These are phyloP conservation scores for Dioscorea zingiberensis DNA, from an alignment of 106 monocot genomes.

Conservation along the genomic window DNA sequence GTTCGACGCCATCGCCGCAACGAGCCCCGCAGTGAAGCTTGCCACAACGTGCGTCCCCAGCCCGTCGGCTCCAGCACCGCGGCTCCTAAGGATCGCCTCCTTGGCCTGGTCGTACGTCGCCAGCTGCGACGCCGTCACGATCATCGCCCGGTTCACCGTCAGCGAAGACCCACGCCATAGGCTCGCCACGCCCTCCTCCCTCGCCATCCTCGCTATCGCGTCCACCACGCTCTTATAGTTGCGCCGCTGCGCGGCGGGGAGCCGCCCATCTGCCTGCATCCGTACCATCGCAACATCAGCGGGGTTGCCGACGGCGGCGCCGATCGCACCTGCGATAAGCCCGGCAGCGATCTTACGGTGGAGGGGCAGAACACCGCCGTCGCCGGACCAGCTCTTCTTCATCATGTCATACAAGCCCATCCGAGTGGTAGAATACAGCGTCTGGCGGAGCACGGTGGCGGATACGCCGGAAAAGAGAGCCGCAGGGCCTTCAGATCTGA, in stretches of 20 bases:
- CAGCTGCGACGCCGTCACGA: constrained; percentile 54
- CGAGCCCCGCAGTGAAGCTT: constrained; percentile 51
- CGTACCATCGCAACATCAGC: constrained; percentile 73
- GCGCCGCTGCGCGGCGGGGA: constrained; percentile 49
- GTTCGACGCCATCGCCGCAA: constrained; percentile 45
- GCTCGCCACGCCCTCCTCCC: constrained; percentile 32
- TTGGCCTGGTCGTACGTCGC: constrained; percentile 68
- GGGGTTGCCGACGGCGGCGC: constrained; percentile 58
- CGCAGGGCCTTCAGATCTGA: constrained; percentile 43
- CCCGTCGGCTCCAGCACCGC: constrained; percentile 26
- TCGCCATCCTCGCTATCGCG: constrained; percentile 42
- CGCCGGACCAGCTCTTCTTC: constrained; percentile 39
- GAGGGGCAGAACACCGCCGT: constrained; percentile 37
- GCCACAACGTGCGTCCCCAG: constrained; percentile 59
- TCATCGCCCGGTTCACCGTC: constrained; percentile 68
- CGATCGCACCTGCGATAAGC: constrained; percentile 47
- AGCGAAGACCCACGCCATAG: constrained; percentile 54
- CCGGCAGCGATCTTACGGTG: constrained; percentile 54
- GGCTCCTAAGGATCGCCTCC: constrained; percentile 29
- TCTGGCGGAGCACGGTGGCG: constrained; percentile 67
- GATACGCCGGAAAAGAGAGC: constrained; percentile 71
- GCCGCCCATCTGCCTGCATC: constrained; percentile 64
- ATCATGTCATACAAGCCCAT: constrained; percentile 64
- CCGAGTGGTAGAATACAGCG: constrained; percentile 72
- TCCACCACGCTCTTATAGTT: constrained; percentile 57